Evolutionary conservation across 2,329 filamentous ascomycete species (phyloP).

Genomic region (Hypocreales sp.): DNA sequence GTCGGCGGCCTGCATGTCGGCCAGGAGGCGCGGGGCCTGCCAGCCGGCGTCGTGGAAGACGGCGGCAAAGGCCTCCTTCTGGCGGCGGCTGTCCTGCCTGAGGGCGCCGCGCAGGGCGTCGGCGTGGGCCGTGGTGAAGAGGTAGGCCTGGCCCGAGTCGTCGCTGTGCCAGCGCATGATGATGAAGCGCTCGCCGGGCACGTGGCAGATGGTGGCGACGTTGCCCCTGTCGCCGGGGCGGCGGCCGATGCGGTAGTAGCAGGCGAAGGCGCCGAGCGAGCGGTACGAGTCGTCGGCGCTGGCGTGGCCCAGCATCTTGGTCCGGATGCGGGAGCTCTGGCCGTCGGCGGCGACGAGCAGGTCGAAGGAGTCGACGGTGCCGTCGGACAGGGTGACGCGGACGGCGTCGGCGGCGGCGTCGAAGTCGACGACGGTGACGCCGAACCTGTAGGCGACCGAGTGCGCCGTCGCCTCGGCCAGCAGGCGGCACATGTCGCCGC

Average conservation of each 20-base stretch:
- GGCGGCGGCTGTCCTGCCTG: conserved; percentile 9
- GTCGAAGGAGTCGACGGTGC: conserved; percentile 26
- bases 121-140: conserved; percentile 14
- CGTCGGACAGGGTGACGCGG: conserved; percentile 26
- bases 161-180: conserved; percentile 9
- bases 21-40: conserved; percentile 21
- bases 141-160: conserved; percentile 8
- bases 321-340: conserved; percentile 7
- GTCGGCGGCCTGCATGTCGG: conserved; percentile 16
- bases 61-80: conserved; percentile 23
- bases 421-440: conserved; percentile 12
- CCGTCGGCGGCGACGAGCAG: conserved; percentile 41
- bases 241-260: conserved; percentile 23
- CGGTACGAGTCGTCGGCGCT: conserved; percentile 11
- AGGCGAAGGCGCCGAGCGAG: conserved; percentile 12
- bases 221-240: conserved; percentile 9
- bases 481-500: conserved; percentile 36
- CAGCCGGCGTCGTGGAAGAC: conserved; percentile 30
- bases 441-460: conserved; percentile 12
- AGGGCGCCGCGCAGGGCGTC: conserved; percentile 10
- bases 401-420: conserved; percentile 15
- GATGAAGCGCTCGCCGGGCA: conserved; percentile 18
- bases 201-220: conserved; percentile 11
- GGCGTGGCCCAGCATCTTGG: conserved; percentile 11
- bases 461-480: conserved; percentile 25